Percentiles rank a stretch among this genome's conserved stretches.
Evolutionary conservation across 768 basidiomycete species (phyloP).

Genomic region (Lentinus tigrinus): DNA sequence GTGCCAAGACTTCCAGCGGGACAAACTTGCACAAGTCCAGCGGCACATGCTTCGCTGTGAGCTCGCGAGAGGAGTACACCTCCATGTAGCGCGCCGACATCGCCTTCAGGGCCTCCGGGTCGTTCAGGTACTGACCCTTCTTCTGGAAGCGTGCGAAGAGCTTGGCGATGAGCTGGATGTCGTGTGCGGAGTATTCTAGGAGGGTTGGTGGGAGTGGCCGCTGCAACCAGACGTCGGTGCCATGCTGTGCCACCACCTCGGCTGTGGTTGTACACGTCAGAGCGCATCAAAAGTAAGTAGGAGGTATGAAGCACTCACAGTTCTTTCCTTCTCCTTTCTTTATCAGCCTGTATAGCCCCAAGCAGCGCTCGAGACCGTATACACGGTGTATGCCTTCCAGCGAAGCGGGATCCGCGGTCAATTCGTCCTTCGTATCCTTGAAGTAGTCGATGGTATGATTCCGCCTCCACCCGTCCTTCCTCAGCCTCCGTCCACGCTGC

Average conservation of each 20-base stretch:
- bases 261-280: not conserved
- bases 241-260: not conserved
- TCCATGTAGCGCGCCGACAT: not conserved
- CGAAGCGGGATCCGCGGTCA: not conserved
- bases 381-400: slow-evolving; percentile 29
- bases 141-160: not conserved
- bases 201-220: not conserved
- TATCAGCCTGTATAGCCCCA: slow-evolving; percentile 8
- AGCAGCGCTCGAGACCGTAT: slow-evolving; percentile 32
- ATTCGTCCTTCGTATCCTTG: not conserved
- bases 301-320: not conserved
- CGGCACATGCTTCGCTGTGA: not conserved
- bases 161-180: not conserved
- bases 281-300: too few species aligned
- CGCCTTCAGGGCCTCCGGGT: not conserved
- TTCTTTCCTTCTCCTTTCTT: not conserved
- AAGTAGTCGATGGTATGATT: slow-evolving; percentile 21
- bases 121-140: not conserved
- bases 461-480: slow-evolving; percentile 10
- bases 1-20: not conserved
- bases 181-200: not conserved
- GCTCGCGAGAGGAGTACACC: not conserved
- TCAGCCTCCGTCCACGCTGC: not conserved
- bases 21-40: not conserved
- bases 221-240: not conserved